Evolutionary conservation across 768 basidiomycete genomes (phyloP).

Genomic region (Lactarius quietus): DNA sequence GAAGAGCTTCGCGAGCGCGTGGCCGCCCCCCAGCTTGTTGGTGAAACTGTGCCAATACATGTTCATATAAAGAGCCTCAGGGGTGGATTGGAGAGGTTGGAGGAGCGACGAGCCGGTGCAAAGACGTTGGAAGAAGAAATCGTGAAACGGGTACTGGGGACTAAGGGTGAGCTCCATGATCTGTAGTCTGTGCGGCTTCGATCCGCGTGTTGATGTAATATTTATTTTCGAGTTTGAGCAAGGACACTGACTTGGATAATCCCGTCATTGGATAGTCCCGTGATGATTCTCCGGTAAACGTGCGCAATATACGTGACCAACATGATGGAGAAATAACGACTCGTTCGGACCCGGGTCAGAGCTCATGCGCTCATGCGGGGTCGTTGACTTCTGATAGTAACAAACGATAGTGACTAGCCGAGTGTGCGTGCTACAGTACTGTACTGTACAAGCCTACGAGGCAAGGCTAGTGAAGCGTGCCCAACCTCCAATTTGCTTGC

Average conservation of each 20-base stretch:
- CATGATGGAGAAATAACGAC: background rate
- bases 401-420: background rate
- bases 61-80: slow-evolving; percentile 75
- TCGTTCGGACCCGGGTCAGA: background rate
- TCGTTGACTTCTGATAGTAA: background rate
- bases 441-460: too few relatives aligned
- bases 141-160: slow-evolving; percentile 31
- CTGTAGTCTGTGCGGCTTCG: too few relatives aligned
- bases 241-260: background rate
- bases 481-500: too few relatives aligned
- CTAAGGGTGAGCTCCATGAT: background rate
- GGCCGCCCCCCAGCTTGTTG: slow-evolving; percentile 60
- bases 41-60: slow-evolving; percentile 58
- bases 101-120: slow-evolving; percentile 53
- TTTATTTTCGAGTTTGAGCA: background rate
- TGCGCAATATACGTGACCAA: background rate
- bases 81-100: slow-evolving; percentile 57
- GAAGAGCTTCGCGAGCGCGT: slow-evolving; percentile 73
- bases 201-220: background rate
- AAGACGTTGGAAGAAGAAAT: slow-evolving; percentile 43
- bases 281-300: background rate
- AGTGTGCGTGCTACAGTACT: too few relatives aligned
- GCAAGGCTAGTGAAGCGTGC: too few relatives aligned
- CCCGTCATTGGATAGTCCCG: background rate
- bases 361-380: background rate